A percentile compares a stretch with the other conserved stretches of the same genome.
Evolutionary conservation across 169 alveolate species (phyloP).

Genomic region (Babesia bigemina): DNA sequence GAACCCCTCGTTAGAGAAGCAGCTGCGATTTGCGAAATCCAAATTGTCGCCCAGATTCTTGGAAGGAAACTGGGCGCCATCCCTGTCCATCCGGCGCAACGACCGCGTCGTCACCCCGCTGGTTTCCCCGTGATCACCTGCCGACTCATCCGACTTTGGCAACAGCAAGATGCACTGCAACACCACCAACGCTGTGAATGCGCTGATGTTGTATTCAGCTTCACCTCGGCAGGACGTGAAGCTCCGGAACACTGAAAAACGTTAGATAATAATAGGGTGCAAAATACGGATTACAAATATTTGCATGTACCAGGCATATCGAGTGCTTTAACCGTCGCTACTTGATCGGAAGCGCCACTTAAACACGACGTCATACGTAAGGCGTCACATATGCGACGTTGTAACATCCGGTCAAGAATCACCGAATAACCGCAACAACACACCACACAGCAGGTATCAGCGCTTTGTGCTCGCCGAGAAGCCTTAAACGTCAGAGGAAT

Average conservation of each 20-base stretch:
- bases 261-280: not conserved
- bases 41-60: not conserved
- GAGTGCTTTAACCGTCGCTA: no score
- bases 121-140: not conserved
- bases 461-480: no score
- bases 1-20: not conserved
- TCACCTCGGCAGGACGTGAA: conserved; percentile 62
- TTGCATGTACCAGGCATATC: no score
- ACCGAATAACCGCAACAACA: no score
- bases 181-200: conserved; percentile 39
- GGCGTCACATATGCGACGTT: no score
- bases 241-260: conserved; percentile 41
- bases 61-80: not conserved
- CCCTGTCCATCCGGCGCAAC: not conserved
- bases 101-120: not conserved
- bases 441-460: no score
- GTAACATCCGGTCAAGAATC: no score
- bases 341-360: no score
- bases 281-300: not conserved
- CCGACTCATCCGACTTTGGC: conserved; percentile 1
- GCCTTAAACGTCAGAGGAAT: no score
- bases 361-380: no score
- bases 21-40: not conserved
- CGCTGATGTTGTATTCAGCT: conserved; percentile 34
- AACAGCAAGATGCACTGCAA: conserved; percentile 40